A percentile compares a stretch with the other conserved stretches of the same genome.
phyloP scores from a whole-genome alignment of 2,329 filamentous ascomycete genomes.

The Alternaria gansuensis region DNA sequence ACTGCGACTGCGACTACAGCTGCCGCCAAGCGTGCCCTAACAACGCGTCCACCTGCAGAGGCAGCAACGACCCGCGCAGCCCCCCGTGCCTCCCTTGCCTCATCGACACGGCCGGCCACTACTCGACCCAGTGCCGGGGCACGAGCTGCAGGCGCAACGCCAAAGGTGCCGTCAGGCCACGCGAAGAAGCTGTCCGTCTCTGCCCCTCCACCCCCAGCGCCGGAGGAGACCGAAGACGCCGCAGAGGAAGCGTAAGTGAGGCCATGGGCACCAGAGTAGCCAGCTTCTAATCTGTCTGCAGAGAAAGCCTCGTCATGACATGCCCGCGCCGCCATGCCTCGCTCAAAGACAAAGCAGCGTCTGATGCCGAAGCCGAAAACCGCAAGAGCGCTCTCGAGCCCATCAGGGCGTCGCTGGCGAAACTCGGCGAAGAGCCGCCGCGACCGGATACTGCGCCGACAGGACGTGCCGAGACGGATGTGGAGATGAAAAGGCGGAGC shows the following conservation, averaged over 20 bases:
- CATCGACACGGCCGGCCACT: constrained; percentile 34
- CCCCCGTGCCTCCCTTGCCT: constrained; percentile 43
- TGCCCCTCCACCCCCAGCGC: constrained; percentile 21
- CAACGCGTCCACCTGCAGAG: constrained; percentile 39
- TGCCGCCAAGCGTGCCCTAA: constrained; percentile 41
- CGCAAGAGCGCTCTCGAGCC: constrained; percentile 39
- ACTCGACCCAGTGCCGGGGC: constrained; percentile 38
- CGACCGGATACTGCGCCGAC: constrained; percentile 49
- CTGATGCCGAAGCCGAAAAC: constrained; percentile 49
- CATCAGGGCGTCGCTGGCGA: constrained; percentile 43
- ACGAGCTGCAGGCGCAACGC: constrained; percentile 30
- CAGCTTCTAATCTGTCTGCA: constrained; percentile 13
- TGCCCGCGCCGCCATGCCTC: constrained; percentile 35
- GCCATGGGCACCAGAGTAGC: background rate
- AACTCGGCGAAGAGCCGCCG: constrained; percentile 39
- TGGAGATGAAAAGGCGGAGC: constrained; percentile 46
- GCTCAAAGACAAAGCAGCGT: constrained; percentile 48
- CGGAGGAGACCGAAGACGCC: constrained; percentile 19
- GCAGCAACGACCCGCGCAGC: constrained; percentile 35
- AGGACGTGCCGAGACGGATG: constrained; percentile 42
- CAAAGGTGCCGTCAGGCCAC: constrained; percentile 36
- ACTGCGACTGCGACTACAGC: constrained; percentile 31
- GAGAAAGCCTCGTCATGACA: constrained; percentile 34
- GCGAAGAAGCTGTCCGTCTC: constrained; percentile 44
- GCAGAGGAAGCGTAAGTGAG: constrained; percentile 20